Base-by-base conservation (phyloP, 2,329 filamentous ascomycete genomes). In the Grosmannia huntii region DNA sequence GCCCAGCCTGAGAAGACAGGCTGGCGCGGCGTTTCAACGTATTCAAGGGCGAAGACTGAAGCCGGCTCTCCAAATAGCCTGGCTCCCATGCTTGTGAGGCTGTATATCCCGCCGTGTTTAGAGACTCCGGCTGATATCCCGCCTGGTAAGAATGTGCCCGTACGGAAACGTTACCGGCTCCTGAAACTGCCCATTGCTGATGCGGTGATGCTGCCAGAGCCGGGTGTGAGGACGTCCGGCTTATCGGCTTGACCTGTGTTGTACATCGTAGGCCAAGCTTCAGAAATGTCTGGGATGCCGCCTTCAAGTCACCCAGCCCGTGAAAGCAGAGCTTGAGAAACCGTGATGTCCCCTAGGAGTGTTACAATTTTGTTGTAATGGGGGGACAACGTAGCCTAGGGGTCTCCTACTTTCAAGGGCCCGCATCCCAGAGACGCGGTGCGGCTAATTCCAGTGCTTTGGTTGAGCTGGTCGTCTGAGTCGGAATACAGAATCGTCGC, bases 251-350 rank as follows among this genome's bases (percentile, higher is more conserved):
- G 41, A 59, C 53, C 23, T 59, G 59, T 3, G 59, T 59, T 4
- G 56, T 62, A 31, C 62, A 64, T 4, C 62, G 62, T 7, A 64
- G 56, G 11, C 61, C 60, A 16, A 60, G 55, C 6, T 57, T 49
- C 23, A 61, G 28, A 28, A 64, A 62, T 5, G 55, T 55, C 16
- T 64, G 58, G 0, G 60, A 64, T 11, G 61, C 61, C 2, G 60
- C 41, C 28, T 61, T 62, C 6, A 64, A 57, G 23, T 64, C 62
- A 4, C 60, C 57, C n/a, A 61, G 56, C n/a, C 60, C 60, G n/a
- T 58, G 55, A n/a, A 64, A 64, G 31, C 61, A 64, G 14, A 64
- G 51, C 57, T 59, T 62, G 28, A 64, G 48, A 31, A 59, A 60
- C 10, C 57, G 59, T 10, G 59, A 46, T 12, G n/a, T 46, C 21